phyloP scores from a whole-genome alignment of 805 yeast genomes.

The Wickerhamomyces chambardii region DNA sequence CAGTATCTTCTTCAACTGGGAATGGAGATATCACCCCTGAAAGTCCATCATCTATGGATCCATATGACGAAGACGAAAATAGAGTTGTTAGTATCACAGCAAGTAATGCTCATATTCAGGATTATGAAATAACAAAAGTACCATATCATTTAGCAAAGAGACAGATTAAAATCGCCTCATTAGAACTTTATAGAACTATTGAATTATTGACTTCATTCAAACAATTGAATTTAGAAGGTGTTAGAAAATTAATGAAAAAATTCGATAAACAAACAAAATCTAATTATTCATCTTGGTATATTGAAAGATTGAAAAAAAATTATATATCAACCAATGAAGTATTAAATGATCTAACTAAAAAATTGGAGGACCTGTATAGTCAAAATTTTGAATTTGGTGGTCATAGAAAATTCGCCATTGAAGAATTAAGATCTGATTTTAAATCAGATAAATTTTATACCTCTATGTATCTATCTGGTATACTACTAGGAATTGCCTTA shows the following conservation, averaged over 20 bases:
- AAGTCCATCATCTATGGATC: conserved; percentile 2
- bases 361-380: conserved; percentile 63
- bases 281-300: conserved; percentile 33
- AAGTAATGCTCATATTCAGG: conserved; percentile 32
- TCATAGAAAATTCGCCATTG: conserved; percentile 58
- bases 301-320: conserved; percentile 48
- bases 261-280: conserved; percentile 67
- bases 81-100: too few relatives aligned
- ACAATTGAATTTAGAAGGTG: conserved; percentile 83
- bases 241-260: conserved; percentile 83
- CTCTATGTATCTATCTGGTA: conserved; percentile 52
- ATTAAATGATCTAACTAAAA: conserved; percentile 51
- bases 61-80: too few relatives aligned
- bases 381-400: conserved; percentile 63
- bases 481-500: conserved; percentile 58
- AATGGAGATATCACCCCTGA: too few relatives aligned
- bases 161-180: conserved; percentile 57
- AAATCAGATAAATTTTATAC: conserved; percentile 24
- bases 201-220: too few relatives aligned
- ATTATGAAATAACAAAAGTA: conserved; percentile 33
- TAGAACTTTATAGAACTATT: conserved; percentile 65
- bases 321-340: conserved; percentile 56
- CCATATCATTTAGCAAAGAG: conserved; percentile 59
- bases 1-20: too few relatives aligned
- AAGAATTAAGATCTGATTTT: conserved; percentile 48